phyloP scores from a whole-genome alignment of 202 grass and related monocot species.

The Setaria italica region DNA sequence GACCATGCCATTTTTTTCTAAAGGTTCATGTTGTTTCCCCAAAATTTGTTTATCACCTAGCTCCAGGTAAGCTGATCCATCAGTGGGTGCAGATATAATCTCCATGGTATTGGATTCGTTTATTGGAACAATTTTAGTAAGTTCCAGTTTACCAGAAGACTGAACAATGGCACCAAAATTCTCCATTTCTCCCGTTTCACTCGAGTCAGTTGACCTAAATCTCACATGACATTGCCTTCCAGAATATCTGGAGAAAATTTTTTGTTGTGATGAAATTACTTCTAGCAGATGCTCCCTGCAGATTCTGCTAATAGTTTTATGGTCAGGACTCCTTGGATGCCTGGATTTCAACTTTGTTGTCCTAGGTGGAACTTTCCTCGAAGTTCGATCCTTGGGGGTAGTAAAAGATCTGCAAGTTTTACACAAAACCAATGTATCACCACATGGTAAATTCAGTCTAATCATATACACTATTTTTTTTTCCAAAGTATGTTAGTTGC shows the following conservation, averaged over 20 bases:
- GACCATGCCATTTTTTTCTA: constrained; percentile 55
- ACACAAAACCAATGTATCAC: constrained; percentile 37
- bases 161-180: constrained; percentile 39
- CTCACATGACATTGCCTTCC: constrained; percentile 52
- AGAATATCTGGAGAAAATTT: constrained; percentile 67
- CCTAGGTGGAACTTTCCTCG: constrained; percentile 70
- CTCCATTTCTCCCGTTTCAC: constrained; percentile 54
- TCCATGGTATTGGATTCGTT: constrained; percentile 46
- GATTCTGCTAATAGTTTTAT: constrained; percentile 55
- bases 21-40: constrained; percentile 40
- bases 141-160: constrained; percentile 50
- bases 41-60: constrained; percentile 40
- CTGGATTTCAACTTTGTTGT: constrained; percentile 81
- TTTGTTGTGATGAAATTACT: constrained; percentile 84
- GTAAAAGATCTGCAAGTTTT: constrained; percentile 59
- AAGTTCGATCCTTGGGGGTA: constrained; percentile 60
- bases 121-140: constrained; percentile 58
- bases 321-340: constrained; percentile 51
- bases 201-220: constrained; percentile 53
- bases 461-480: constrained; percentile 5
- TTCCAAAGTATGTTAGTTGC: neutral
- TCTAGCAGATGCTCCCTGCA: constrained; percentile 70
- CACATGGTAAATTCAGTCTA: constrained; percentile 37
- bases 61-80: constrained; percentile 41
- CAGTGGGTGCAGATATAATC: constrained; percentile 42